Base-by-base conservation (phyloP, 192 early-diverging fungal genomes). In the Backusella mclennaniae region DNA sequence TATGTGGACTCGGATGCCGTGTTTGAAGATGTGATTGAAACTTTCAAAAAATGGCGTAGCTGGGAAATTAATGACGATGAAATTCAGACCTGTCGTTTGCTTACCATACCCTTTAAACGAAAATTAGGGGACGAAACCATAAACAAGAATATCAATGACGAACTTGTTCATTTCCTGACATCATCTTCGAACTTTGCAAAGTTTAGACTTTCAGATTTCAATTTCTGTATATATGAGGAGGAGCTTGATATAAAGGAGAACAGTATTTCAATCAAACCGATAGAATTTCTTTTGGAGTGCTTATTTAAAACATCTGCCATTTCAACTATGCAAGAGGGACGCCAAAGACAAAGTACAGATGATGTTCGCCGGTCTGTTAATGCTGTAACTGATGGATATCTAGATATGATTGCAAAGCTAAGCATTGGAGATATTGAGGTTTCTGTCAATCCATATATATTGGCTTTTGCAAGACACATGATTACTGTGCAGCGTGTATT, bases 31-130 rank as follows among this genome's bases (percentile, higher is more conserved):
- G 84, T 89, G 6, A 73, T 86, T 11, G 2, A 38, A 2, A 81
- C 81, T 36, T 90, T 90, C 53, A 84, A 84, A 33, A 80, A 83
- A 19, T 91, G 90, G 90, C 63, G 88, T 36, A 86, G 77, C 75
- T 91, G 92, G 92, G 90, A 93, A 71, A 87, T 91, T 75, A 78
- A 80, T 9, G 9, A 33, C 8, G n/a, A 67, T 7, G 80, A 90
- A 79, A 67, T 86, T 56, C 75, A 78, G 12, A 52, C 59, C 0
- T 84, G 85, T 44, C 84, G 82, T 15, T 69, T 91, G 3, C 86
- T 90, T 44, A 84, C 82, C 0, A 71, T 87, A 29, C 77, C 85
- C 1, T 89, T 89, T 75, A 75, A 86, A 66, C 56, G 56, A 63
- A 63, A 63, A 63, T 63, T 12, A 14, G 44, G 77, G 1, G 33